Evolutionary conservation across 257 asterid species (phyloP).

Genomic region (Solanum pinnatisectum): DNA sequence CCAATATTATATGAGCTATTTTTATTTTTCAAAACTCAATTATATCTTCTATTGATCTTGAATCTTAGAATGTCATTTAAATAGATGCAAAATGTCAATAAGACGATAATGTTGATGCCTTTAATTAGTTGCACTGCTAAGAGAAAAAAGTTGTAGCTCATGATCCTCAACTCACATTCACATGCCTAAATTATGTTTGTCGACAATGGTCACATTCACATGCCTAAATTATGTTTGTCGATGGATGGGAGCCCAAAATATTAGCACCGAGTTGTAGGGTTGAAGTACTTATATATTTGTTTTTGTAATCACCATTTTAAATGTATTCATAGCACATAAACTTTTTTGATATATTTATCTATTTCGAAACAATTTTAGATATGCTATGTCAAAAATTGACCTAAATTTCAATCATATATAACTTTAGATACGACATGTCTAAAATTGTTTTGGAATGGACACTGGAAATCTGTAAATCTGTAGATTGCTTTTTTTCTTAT

Average conservation of each 20-base stretch:
- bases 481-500: too few relatives aligned
- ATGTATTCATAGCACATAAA: neutral
- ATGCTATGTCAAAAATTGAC: too few relatives aligned
- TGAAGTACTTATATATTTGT: neutral
- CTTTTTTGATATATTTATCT: too few relatives aligned
- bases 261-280: neutral
- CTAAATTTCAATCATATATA: too few relatives aligned
- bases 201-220: neutral
- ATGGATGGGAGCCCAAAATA: neutral
- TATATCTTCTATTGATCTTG: neutral
- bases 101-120: neutral
- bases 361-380: too few relatives aligned
- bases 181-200: too few relatives aligned
- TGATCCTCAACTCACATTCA: neutral
- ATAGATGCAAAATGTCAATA: too few relatives aligned
- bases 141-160: neutral
- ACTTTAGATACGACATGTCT: too few relatives aligned
- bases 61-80: neutral
- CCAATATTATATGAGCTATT: neutral
- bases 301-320: neutral
- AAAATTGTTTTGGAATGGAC: too few relatives aligned
- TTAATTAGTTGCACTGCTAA: neutral
- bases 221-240: neutral
- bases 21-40: neutral
- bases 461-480: too few relatives aligned